Evolutionary conservation across 2,329 filamentous ascomycete genomes (phyloP), one percentile per base, ranked within the genome.

Genomic region (Aspergillus fischeri): DNA sequence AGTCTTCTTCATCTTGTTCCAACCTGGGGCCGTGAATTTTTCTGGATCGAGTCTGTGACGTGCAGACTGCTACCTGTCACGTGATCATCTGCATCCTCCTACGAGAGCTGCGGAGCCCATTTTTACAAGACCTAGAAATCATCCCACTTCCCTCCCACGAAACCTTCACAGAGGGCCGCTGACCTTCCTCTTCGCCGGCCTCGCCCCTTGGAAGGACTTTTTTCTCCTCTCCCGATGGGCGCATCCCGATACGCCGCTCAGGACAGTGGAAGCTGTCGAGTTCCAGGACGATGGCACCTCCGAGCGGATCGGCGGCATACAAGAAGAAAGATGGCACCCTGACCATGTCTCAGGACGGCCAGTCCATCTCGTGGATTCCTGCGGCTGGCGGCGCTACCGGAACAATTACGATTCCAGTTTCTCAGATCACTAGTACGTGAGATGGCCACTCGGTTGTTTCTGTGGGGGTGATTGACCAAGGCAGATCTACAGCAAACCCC

Each of bases 261-360:
- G 65, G 66, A 73, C 67, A 72, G 72, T 73, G 72, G 67, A 70
- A 67, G 67, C 69, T 72, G 70, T 69, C 65, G 61, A 68, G 64
- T 67, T 63, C 63, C 65, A 66, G 59, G 66, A 72, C 64, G 64
- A 74, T 74, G 72, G 69, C 73, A 63, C 66, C 81, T 60, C 85
- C 84, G 53, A 83, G 80, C 65, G 90, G 87, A 58, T 84, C 83
- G 61, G 87, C 89, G 53, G 81, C 87, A 57, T 97, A 94, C 82
- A 97, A 97, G 78, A 99, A 97, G 81, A 94, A 96, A 76, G 90
- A 97, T 80, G 94, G 94, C 72, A 84, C 85, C 59, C 79, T 99
- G 68, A 84, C 86, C 27, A 81, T 97, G 65, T 86, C 89, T 17
- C 78, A 83, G 56, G 91, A 96, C 73, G 82, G 85, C 67, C 84